Conservation (phyloP, 139 green algal genomes). For the Gonium pectorale region DNA sequence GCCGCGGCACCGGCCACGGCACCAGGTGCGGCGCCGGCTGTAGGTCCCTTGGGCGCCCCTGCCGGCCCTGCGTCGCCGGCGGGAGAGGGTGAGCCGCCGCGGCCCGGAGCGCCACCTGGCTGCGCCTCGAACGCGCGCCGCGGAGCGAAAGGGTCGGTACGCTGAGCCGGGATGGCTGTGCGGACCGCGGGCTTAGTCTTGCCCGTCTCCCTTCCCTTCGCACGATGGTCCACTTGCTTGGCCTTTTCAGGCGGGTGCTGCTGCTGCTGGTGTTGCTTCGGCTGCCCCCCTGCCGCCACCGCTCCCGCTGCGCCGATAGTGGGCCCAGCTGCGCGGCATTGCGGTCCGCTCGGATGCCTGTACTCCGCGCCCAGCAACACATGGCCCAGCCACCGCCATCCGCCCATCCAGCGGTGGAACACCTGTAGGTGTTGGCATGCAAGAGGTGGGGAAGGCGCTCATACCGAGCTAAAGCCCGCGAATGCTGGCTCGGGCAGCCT, state of each 20-base stretch:
- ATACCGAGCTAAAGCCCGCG: too few species aligned
- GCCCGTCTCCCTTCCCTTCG: not conserved
- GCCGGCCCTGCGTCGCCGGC: too few species aligned
- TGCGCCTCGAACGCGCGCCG: not conserved
- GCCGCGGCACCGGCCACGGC: too few species aligned
- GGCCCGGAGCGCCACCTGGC: too few species aligned
- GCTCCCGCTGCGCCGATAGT: not conserved
- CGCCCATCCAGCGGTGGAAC: slow-evolving; percentile 2
- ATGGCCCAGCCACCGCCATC: slow-evolving; percentile 33
- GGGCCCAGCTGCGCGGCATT: not conserved
- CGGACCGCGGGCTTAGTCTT: not conserved
- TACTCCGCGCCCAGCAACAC: not conserved
- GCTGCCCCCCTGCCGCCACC: not conserved
- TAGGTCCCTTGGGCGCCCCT: too few species aligned
- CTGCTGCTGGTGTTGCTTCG: not conserved
- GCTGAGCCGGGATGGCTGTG: not conserved
- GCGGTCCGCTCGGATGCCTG: not conserved
- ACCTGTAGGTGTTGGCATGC: too few species aligned
- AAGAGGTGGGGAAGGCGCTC: too few species aligned
- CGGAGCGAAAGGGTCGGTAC: not conserved
- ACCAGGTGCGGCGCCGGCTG: too few species aligned
- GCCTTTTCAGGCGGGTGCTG: too few species aligned
- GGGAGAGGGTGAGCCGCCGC: too few species aligned
- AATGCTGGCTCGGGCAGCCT: too few species aligned
- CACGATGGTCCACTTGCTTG: not conserved